phyloP scores from a whole-genome alignment of 2,329 filamentous ascomycete genomes.

The Dothistroma septosporum region DNA sequence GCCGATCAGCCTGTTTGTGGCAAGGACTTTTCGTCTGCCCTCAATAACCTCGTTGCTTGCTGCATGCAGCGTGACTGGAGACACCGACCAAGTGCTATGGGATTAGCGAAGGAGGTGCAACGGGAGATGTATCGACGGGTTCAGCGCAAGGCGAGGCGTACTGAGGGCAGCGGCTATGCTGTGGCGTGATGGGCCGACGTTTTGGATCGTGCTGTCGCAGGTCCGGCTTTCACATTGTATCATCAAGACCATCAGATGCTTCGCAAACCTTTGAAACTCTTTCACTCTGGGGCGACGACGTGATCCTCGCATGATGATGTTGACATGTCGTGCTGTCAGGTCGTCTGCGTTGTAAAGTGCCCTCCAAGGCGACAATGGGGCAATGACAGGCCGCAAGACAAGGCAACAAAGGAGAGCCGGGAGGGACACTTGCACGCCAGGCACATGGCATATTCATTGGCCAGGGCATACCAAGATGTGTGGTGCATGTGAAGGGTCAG shows the following conservation, averaged over 20 bases:
- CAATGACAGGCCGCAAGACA: too few species aligned
- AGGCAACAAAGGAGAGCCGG: too few species aligned
- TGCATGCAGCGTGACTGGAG: conserved; percentile 7
- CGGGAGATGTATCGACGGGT: background rate
- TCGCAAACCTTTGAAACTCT: background rate
- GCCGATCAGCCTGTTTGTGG: conserved; percentile 12
- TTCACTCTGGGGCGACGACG: background rate
- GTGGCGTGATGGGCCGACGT: background rate
- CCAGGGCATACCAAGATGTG: too few species aligned
- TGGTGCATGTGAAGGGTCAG: too few species aligned
- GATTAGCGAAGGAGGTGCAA: conserved; percentile 6
- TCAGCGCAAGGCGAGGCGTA: background rate
- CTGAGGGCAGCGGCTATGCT: background rate
- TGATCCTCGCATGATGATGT: too few species aligned
- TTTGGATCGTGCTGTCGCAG: background rate
- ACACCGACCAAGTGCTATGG: conserved; percentile 7
- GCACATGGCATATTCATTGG: too few species aligned
- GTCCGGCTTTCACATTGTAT: background rate
- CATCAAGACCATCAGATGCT: background rate
- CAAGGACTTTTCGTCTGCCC: conserved; percentile 2
- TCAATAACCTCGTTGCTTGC: conserved; percentile 11
- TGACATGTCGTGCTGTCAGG: too few species aligned
- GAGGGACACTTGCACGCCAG: too few species aligned
- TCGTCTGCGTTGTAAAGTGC: too few species aligned
- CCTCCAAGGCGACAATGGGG: too few species aligned